Evolutionary conservation across 768 basidiomycete genomes (phyloP), one percentile per base, ranked within the genome.

Genomic region (Porpolomopsis calyptriformis): DNA sequence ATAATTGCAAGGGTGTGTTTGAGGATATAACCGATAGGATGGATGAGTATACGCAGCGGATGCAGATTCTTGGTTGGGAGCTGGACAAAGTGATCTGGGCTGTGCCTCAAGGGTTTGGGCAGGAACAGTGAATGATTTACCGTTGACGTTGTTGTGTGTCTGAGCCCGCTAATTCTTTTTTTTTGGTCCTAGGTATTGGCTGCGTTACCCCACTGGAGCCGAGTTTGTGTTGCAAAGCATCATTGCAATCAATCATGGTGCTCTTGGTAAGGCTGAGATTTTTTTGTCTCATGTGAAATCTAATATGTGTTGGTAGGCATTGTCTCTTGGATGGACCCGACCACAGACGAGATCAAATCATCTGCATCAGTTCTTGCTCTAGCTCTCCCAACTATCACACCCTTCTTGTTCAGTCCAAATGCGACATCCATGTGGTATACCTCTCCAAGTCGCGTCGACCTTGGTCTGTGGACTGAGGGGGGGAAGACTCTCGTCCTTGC

Each of bases 51-150:
- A 63, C 62, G 40, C 64, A 77, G 40, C 69, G 83, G 18, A 54
- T 81, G 12, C 72, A 76, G 49, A 67, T 74, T 40, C 73, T 80
- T 50, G 82, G 81, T 1, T 82, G 82, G 78, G 78, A 80, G 51
- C 65, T 75, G 9, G 75, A 71, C 4, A 80, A 83, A 57, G 73
- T 80, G 1, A 70, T 86, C 0, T 88, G 85, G 87, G 77, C 79
- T 1, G 85, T 88, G 1, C 82, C 85, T 0, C 86, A 89, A 60
- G 85, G 73, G 0, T 89, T 89, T 56, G 82, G 83, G 22, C 72
- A 71, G 46, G 62, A 63, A 31, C 74, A 74, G 62, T 84, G 63
- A 51, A 67, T 62, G 29, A n/a, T n/a, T n/a, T 49, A 22, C 8
- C 8, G 16, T 25, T 2, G 24, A 29, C 31, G 11, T 24, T 29